A percentile compares a stretch with the other conserved stretches of the same genome.
These are phyloP conservation scores for Simmondsia chinensis DNA, from an alignment of 148 eudicot genomes.

Conservation along the genomic window DNA sequence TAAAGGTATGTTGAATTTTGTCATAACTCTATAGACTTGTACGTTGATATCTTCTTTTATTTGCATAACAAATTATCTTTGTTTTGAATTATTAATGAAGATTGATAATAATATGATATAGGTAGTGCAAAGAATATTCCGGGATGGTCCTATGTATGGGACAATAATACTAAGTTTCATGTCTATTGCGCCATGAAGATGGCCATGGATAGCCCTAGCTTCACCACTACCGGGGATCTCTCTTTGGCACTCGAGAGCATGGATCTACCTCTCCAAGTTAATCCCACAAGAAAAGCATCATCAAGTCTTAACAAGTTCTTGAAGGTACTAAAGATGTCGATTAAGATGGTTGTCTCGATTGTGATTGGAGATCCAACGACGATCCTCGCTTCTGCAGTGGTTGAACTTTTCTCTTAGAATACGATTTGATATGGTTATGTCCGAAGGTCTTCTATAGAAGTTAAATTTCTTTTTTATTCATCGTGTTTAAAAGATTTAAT, in stretches of 20 bases:
- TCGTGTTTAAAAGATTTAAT: too few species aligned
- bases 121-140: constrained; percentile 3
- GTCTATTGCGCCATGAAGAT: constrained; percentile 10
- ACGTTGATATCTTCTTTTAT: too few species aligned
- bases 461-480: too few species aligned
- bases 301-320: neutral
- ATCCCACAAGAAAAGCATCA: neutral
- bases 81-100: neutral
- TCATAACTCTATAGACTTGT: neutral
- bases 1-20: neutral
- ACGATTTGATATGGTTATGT: too few species aligned
- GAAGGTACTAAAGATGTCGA: constrained; percentile 2
- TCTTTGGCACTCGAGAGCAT: neutral
- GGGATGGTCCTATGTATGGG: constrained; percentile 3
- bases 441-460: too few species aligned
- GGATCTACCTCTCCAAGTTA: neutral
- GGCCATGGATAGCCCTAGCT: neutral
- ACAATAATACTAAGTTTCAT: constrained; percentile 4
- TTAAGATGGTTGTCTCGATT: constrained; percentile 5
- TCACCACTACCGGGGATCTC: neutral
- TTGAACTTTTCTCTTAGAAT: constrained; percentile 5
- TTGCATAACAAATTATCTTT: too few species aligned
- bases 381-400: constrained; percentile 8
- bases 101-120: neutral
- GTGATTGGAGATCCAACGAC: constrained; percentile 16